Evolutionary conservation across 2,329 filamentous ascomycete species (phyloP).

Genomic region (Venturiaceae sp.): DNA sequence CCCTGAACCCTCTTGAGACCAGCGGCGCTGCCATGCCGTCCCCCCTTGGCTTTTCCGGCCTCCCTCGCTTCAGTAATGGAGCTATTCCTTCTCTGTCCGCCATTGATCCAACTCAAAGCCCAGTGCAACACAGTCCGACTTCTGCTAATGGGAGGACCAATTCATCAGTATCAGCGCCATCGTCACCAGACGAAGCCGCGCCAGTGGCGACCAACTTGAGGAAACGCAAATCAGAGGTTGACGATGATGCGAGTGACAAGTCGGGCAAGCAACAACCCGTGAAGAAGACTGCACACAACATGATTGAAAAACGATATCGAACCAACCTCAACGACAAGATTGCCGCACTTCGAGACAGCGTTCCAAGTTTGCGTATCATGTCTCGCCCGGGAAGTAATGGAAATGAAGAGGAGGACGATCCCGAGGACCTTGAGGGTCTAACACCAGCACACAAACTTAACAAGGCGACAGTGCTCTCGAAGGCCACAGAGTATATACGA

Average conservation of each 20-base stretch:
- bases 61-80: slow-evolving; percentile 13
- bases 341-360: slow-evolving; percentile 79
- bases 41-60: not conserved
- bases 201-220: slow-evolving; percentile 28
- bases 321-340: slow-evolving; percentile 98
- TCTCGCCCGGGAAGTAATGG: slow-evolving; percentile 39
- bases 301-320: slow-evolving; percentile 95
- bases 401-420: slow-evolving; percentile 62
- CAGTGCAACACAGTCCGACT: slow-evolving; percentile 25
- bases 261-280: slow-evolving; percentile 3
- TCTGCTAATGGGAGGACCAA: slow-evolving; percentile 22
- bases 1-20: not conserved
- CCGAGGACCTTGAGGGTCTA: slow-evolving; percentile 62
- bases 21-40: not conserved
- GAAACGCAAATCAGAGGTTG: slow-evolving; percentile 55
- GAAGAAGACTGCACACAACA: slow-evolving; percentile 96
- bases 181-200: slow-evolving; percentile 44
- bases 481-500: slow-evolving; percentile 91
- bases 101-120: slow-evolving; percentile 15
- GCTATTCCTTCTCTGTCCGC: slow-evolving; percentile 15
- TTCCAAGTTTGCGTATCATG: slow-evolving; percentile 81
- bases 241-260: slow-evolving; percentile 29
- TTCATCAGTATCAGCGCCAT: slow-evolving; percentile 39
- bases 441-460: slow-evolving; percentile 85
- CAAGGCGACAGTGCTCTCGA: slow-evolving; percentile 92